These are phyloP conservation scores for Tolypocladium guangdongense DNA, from an alignment of 2,329 filamentous ascomycete species.

Conservation along the genomic window DNA sequence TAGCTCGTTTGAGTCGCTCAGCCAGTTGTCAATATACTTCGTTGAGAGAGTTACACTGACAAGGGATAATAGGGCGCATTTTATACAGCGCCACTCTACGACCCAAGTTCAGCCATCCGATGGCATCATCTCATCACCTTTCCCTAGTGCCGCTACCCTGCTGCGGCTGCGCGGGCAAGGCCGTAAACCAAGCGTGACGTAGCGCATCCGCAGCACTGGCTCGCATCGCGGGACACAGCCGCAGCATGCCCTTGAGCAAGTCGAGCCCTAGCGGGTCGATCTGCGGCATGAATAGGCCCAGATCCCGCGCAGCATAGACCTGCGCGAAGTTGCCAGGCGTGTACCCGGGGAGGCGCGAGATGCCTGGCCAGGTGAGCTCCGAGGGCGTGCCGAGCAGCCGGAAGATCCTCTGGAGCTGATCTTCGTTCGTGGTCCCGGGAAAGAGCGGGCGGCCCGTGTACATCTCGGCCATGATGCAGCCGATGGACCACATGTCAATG, in stretches of 20 bases:
- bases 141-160: no score
- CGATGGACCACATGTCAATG: constrained; percentile 98
- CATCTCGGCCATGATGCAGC: constrained; percentile 99
- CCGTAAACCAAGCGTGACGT: constrained; percentile 82
- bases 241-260: constrained; percentile 80
- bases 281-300: constrained; percentile 76
- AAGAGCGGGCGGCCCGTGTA: constrained; percentile 93
- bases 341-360: constrained; percentile 91
- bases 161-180: constrained; percentile 28
- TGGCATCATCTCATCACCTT: no score
- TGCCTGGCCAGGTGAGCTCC: constrained; percentile 89
- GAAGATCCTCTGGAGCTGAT: constrained; percentile 95
- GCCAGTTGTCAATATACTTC: no score
- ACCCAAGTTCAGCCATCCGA: no score
- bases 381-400: constrained; percentile 96
- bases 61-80: no score
- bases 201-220: constrained; percentile 81
- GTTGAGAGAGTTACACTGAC: no score
- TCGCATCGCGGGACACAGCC: constrained; percentile 82
- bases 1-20: no score
- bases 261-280: constrained; percentile 87
- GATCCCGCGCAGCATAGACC: constrained; percentile 84
- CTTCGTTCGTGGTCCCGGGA: constrained; percentile 94
- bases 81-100: no score
- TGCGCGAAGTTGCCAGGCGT: constrained; percentile 70